Base-by-base conservation (phyloP, 2,329 filamentous ascomycete species). In the Xylariomycetidae sp. region DNA sequence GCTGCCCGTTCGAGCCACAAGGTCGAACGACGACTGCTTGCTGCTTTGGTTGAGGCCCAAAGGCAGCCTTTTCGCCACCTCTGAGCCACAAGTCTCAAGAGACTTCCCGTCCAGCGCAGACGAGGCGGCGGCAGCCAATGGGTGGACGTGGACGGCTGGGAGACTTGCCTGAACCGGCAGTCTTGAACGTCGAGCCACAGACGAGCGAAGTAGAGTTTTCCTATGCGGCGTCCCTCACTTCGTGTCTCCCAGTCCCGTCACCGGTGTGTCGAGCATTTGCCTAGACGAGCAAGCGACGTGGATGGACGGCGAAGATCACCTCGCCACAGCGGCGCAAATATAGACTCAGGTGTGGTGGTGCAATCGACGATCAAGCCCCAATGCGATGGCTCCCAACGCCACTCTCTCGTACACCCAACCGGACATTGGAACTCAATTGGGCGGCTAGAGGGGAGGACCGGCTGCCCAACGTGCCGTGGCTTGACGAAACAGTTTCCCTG, bases 71-170 rank as follows among this genome's bases (percentile, higher is more conserved):
- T 12, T 25, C n/a, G 24, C 24, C 24, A 25, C 24, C 24, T 6
- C 8, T 25, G 24, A 25, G 24, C 24, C 24, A 25, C 24, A 12
- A 12, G 24, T 25, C 6, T 6, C 12, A 13, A 25, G 24, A 25
- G 24, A 25, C 24, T 25, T 25, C 6, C 24, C 6, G 24, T 25
- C 12, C 15, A 14, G 6, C n/a, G 24, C 15, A 7, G 24, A 25
- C 15, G 24, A 25, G 24, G 24, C 24, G 24, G 12, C 24, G 15
- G 24, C 24, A 25, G 24, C 24, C 24, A 25, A 25, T 25, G 24
- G 15, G 12, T 25, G 6, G 24, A 7, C n/a, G 24, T 14, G 12
- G 5, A 13, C 24, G n/a, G 15, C 6, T n/a, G n/a, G 12, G 6
- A 25, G n/a, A 25, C n/a, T 25, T 25, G n/a, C 24, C 24, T 5